phyloP scores from a whole-genome alignment of 305 asterid species.

The Solanum hybrid region DNA sequence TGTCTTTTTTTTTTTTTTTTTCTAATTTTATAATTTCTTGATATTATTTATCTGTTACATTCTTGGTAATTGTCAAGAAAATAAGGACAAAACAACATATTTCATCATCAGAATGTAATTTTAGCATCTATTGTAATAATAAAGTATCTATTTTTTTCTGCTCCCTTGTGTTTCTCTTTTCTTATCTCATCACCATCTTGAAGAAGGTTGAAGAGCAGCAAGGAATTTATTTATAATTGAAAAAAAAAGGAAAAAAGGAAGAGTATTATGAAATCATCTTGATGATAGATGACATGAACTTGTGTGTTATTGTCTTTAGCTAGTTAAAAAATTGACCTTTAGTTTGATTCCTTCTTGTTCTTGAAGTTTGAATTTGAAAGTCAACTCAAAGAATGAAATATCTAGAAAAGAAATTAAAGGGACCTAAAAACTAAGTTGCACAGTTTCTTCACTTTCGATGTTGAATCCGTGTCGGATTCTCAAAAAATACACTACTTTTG shows the following conservation, averaged over 20 bases:
- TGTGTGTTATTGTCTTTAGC: background rate
- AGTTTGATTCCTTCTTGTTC: background rate
- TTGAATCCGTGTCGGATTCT: background rate
- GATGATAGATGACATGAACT: background rate
- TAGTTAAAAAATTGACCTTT: background rate
- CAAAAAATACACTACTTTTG: background rate
- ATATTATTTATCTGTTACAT: background rate
- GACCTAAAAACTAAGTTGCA: background rate
- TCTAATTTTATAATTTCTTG: no score
- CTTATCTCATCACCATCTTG: background rate
- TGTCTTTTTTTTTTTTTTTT: no score
- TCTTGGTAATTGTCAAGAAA: background rate
- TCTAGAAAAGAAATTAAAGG: background rate
- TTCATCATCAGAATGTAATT: background rate
- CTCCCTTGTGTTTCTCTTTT: background rate
- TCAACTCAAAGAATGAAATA: background rate
- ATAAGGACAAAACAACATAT: background rate
- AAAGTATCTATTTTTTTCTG: background rate
- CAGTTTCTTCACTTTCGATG: background rate
- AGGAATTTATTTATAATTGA: background rate
- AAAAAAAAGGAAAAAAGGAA: background rate
- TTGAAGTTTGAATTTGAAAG: background rate
- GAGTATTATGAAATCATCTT: background rate
- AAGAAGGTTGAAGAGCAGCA: background rate
- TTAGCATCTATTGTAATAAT: background rate